Conservation (phyloP, 2,329 filamentous ascomycete genomes). For the Alternaria panax region DNA sequence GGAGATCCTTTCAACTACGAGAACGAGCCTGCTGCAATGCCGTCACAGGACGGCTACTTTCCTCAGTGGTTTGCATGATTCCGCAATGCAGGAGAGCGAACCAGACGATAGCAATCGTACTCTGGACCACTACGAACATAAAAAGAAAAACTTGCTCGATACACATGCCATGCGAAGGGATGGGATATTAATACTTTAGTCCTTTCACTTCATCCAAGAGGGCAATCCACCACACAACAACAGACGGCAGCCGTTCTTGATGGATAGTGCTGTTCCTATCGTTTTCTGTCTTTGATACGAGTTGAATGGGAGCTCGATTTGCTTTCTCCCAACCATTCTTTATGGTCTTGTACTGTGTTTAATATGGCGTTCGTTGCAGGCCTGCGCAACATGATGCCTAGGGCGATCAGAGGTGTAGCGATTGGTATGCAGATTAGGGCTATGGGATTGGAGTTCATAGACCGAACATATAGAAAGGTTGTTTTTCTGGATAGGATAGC, state of each 20-base stretch:
- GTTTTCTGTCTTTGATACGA: background rate
- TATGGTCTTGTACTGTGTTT: background rate
- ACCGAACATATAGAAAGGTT: background rate
- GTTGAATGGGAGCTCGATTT: background rate
- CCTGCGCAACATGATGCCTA: background rate
- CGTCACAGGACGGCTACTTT: slow-evolving; percentile 29
- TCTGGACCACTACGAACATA: background rate
- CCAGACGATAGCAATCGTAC: background rate
- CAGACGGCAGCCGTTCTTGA: background rate
- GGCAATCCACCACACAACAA: background rate
- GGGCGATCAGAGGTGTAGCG: background rate
- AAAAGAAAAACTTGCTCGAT: background rate
- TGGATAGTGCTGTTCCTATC: background rate
- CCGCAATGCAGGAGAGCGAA: background rate
- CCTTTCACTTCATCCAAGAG: background rate
- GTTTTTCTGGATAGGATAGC: background rate
- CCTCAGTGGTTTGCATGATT: slow-evolving; percentile 28
- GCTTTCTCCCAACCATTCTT: background rate
- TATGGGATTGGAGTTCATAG: background rate
- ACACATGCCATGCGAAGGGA: background rate
- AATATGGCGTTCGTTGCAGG: background rate
- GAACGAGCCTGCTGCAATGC: slow-evolving; percentile 35
- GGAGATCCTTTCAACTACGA: slow-evolving; percentile 48
- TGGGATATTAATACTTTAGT: background rate
- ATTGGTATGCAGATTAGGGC: background rate